Evolutionary conservation across 2,329 filamentous ascomycete genomes (phyloP), one percentile per base, ranked within the genome.

Genomic region (Colletotrichum cuscutae): DNA sequence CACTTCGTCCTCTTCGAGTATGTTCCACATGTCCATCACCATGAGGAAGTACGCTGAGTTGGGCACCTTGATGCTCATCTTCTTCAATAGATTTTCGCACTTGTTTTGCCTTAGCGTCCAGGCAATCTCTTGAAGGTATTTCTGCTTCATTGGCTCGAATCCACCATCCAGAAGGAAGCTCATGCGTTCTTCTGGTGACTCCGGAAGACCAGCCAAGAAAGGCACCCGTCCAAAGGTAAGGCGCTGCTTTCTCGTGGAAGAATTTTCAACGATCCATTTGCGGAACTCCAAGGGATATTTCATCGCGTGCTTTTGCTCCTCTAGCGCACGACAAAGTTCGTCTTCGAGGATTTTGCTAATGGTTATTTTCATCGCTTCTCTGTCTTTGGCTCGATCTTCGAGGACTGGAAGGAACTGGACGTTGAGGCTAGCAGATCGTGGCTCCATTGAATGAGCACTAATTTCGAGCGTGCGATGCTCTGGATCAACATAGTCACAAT

Each of bases 361-460:
- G 0, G 81, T 79, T 0, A 82, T 59, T 6, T 84, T 83, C 87
- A 92, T 89, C 0, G 59, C 65, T 0, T 19, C 24, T 13, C 78
- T 78, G 11, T 89, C 76, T 0, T 85, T 83, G 0, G 92, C 89
- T 35, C 90, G 85, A 42, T 92, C 89, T 22, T 90, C 84, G 0
- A 96, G 81, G 0, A 96, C 89, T 0, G 91, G 89, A 2, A 96
- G 86, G 62, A 95, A 90, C 32, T 94, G 92, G 1, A 88, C 82
- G 76, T 95, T 94, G 0, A 95, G 82, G 0, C 85, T 82, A 0
- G 91, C 89, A 0, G 89, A 81, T 13, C 79, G 85, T 4, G 89
- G 82, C 3, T 84, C 81, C 0, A 81, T 80, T 0, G 88, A 88
- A 8, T 82, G 81, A 4, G 83, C 85, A 4, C 88, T 84, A 5